Evolutionary conservation across 164 flowering plant species (phyloP).

Genomic region (Dillenia turbinata): DNA sequence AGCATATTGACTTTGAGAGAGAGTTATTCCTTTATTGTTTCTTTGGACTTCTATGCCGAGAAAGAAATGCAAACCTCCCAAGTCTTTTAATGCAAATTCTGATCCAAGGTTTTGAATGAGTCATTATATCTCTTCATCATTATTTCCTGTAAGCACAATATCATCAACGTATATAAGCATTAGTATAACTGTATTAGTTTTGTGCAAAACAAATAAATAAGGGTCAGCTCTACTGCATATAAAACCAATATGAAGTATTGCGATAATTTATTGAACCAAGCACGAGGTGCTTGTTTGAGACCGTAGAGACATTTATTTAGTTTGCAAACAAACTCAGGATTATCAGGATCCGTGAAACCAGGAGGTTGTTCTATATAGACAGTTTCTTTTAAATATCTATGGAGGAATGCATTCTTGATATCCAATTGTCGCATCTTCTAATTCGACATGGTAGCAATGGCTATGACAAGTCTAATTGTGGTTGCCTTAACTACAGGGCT

Average conservation of each 20-base stretch:
- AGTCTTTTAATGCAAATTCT: conserved; percentile 2
- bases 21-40: not conserved
- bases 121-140: not conserved
- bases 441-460: not conserved
- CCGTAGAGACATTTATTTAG: not conserved
- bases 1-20: not conserved
- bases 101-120: not conserved
- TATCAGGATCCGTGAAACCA: not conserved
- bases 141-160: not conserved
- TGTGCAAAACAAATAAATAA: not conserved
- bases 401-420: conserved; percentile 1
- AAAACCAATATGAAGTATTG: not conserved
- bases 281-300: not conserved
- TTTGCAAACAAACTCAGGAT: not conserved
- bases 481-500: not conserved
- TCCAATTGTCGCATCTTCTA: not conserved
- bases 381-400: not conserved
- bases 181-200: not conserved
- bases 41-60: not conserved
- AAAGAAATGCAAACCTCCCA: not conserved
- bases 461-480: not conserved
- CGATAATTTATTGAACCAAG: conserved; percentile 1
- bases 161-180: conserved; percentile 1
- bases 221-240: not conserved
- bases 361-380: conserved; percentile 3